A percentile compares a stretch with the other conserved stretches of the same genome.
Conservation (phyloP, 345 rosid species). For the Orychophragmus violaceus region DNA sequence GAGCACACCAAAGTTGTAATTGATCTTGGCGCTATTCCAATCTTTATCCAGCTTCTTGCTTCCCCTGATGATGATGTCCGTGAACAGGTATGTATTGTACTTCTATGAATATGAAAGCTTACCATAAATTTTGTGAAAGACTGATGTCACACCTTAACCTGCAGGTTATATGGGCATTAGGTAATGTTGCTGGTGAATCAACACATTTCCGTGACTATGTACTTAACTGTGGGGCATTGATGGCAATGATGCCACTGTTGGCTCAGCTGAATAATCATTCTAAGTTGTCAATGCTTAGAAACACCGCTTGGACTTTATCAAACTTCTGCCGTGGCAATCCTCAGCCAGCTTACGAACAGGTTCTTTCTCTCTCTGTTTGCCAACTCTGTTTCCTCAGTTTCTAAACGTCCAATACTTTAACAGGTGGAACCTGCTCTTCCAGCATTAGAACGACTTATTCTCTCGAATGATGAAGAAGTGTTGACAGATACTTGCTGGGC, state of each 20-base stretch:
- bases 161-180: constrained; percentile 68
- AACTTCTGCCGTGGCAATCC: constrained; percentile 61
- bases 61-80: constrained; percentile 65
- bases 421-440: constrained; percentile 60
- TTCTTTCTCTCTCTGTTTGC: neutral
- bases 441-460: neutral
- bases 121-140: neutral
- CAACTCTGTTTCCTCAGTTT: neutral
- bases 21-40: constrained; percentile 57
- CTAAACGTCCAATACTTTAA: neutral
- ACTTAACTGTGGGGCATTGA: constrained; percentile 43
- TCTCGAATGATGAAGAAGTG: neutral
- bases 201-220: constrained; percentile 53
- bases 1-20: constrained; percentile 58
- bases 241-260: constrained; percentile 45
- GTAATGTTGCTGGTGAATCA: constrained; percentile 63
- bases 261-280: constrained; percentile 46
- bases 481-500: neutral
- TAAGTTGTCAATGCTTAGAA: constrained; percentile 51
- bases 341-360: constrained; percentile 51
- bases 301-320: constrained; percentile 62
- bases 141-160: neutral
- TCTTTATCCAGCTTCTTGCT: constrained; percentile 52
- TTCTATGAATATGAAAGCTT: neutral
- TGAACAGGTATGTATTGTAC: constrained; percentile 58